Conservation (phyloP, 192 early-diverging fungal genomes). For the Backusella sp. region DNA sequence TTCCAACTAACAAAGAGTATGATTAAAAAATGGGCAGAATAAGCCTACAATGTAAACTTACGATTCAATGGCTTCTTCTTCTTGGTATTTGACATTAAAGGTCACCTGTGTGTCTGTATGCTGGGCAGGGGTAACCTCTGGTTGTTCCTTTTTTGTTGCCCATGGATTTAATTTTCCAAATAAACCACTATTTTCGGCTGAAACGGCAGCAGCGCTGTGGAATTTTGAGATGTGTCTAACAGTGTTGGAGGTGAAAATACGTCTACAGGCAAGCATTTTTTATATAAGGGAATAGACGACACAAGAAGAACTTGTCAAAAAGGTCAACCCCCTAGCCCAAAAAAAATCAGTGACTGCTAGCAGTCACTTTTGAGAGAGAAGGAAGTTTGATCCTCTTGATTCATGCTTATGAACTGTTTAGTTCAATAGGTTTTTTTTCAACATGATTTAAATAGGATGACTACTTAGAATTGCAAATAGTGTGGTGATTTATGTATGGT, state of each 20-base stretch:
- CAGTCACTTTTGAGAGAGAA: neutral
- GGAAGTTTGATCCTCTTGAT: no score
- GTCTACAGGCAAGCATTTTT: neutral
- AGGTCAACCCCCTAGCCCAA: neutral
- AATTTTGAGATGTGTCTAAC: constrained; percentile 8
- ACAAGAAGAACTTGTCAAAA: neutral
- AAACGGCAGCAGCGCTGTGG: neutral
- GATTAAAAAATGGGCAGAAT: neutral
- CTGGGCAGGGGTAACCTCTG: constrained; percentile 25
- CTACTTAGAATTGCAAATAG: neutral
- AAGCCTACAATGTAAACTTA: neutral
- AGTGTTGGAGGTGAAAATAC: neutral
- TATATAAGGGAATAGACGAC: neutral
- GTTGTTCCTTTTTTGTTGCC: constrained; percentile 23
- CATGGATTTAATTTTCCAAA: constrained; percentile 24
- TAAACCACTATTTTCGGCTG: constrained; percentile 10
- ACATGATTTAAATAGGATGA: no score
- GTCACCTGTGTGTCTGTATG: constrained; percentile 11
- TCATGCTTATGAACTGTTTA: no score
- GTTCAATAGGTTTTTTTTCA: no score
- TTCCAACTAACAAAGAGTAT: constrained; percentile 28
- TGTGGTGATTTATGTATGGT: no score
- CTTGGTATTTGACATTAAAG: constrained; percentile 25
- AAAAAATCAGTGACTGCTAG: neutral
- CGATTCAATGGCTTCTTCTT: constrained; percentile 15